Evolutionary conservation across 495 filamentous ascomycete genomes (phyloP), one percentile per base, ranked within the genome.

Genomic region (Daldinia vernicosa): DNA sequence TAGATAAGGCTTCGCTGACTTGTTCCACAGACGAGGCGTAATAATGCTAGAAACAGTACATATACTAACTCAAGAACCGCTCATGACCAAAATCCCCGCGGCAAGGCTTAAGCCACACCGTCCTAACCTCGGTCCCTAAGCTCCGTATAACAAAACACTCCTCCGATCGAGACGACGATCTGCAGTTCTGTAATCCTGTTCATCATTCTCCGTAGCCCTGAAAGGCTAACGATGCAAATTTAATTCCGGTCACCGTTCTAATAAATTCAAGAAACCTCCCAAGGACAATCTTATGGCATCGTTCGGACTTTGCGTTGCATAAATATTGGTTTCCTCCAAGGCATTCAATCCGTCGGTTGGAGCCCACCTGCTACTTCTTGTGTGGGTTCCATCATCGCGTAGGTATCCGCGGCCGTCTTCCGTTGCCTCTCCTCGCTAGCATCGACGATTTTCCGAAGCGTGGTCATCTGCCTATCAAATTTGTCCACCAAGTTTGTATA

Each of bases 401-500:
- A 52, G 30, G 40, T 56, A 54, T 39, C 60, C 19, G 24, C 40
- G 24, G 37, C 40, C 3, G 71, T 71, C 56, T 60, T 74, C 47
- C 77, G 74, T 69, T 79, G 78, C 24, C 78, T 75, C 35, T 79
- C 82, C 35, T 80, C 80, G 17, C 80, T 78, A 9, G 77, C 80
- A 24, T 81, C 82, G 14, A 86, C 81, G 4, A 88, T 80, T 68
- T 79, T 81, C 62, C 83, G 75, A 55, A 88, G 67, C 19, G 83
- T 75, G 3, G 66, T 78, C 86, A 93, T 88, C 69, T 89, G 82
- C 68, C 84, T 87, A 63, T 90, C 87, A 79, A 93, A 94, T 39
- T 89, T 85, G 55, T 88, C 86, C 66, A 91, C 81, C 80, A 93
- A 82, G 33, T 82, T 83, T 33, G 85, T 79, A 69, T 85, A 84